Conservation (phyloP, 2,329 filamentous ascomycete genomes). For the Colletotrichum agaves region DNA sequence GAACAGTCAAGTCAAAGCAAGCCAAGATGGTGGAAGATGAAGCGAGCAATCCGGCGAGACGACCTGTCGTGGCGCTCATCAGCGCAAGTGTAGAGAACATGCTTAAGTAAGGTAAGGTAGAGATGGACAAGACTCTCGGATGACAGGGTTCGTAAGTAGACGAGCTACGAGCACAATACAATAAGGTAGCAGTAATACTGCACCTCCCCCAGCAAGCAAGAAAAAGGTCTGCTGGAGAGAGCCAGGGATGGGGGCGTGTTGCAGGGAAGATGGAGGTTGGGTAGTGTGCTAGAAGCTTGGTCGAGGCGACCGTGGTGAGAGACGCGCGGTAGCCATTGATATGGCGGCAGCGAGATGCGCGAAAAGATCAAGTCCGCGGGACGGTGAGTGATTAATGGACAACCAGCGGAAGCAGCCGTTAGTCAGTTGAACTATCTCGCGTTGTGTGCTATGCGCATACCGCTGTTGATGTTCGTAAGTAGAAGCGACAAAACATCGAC, state of each 20-base stretch:
- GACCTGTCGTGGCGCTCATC: conserved; percentile 15
- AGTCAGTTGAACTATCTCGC: too few species aligned
- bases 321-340: conserved; percentile 10
- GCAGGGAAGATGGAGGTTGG: conserved; percentile 22
- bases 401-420: too few species aligned
- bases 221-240: conserved; percentile 24
- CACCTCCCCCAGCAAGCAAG: conserved; percentile 12
- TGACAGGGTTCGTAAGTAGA: conserved; percentile 9
- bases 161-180: background rate
- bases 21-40: conserved; percentile 23
- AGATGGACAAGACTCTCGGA: conserved; percentile 31
- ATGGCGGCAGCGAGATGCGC: conserved; percentile 15
- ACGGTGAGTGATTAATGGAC: background rate
- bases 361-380: conserved; percentile 4
- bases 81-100: background rate
- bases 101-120: conserved; percentile 8
- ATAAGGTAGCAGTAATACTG: conserved; percentile 7
- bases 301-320: conserved; percentile 18
- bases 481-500: too few species aligned
- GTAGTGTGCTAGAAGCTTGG: conserved; percentile 28
- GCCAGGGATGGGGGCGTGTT: conserved; percentile 17
- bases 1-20: background rate
- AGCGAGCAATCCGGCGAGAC: conserved; percentile 11
- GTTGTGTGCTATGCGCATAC: too few species aligned
- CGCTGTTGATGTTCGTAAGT: too few species aligned